Evolutionary conservation across 805 yeast genomes (phyloP), one percentile per base, ranked within the genome.

Genomic region (Zygosaccharomyces lentus): DNA sequence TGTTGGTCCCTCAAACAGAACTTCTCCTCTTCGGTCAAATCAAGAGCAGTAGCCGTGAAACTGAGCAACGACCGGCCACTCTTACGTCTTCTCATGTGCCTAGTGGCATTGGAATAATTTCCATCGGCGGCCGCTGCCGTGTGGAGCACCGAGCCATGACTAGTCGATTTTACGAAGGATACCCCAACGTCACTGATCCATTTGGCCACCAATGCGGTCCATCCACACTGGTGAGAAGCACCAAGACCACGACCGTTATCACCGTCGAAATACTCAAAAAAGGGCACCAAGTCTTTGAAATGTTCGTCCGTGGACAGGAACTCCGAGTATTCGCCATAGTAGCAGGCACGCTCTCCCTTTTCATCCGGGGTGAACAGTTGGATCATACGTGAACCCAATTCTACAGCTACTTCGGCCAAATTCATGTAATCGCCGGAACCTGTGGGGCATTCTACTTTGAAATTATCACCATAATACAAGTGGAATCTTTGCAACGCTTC

Each of bases 191-290:
- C 91, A 62, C 86, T 93, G 59, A 90, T 87, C 78, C 89, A 80
- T 67, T 91, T 85, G 35, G 96, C 95, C 43, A 88, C 93, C 37
- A 90, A 74, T 0, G 95, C 90, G 1, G 96, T 89, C 97, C 97
- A 89, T 9, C 97, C 97, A 73, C 89, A 84, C 69, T 89, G 97
- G 70, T 90, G 96, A 43, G 89, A 81, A 1, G 96, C 88, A 27
- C 97, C 97, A 47, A 89, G 69, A 5, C 96, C 97, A 55, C 96
- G 77, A 32, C 97, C 97, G 2, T 93, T 84, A 62, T 89, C 97
- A 54, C 95, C 96, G 59, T 89, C 95, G 63, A 89, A 89, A 64
- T 84, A 89, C 70, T 89, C 97, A 62, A 79, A 85, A 62, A 87
- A 89, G 51, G 85, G 82, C 35, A 87, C 77, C 52, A 78, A 76